Evolutionary conservation across 768 basidiomycete genomes (phyloP), one percentile per base, ranked within the genome.

Genomic region (Mrakia gelida): DNA sequence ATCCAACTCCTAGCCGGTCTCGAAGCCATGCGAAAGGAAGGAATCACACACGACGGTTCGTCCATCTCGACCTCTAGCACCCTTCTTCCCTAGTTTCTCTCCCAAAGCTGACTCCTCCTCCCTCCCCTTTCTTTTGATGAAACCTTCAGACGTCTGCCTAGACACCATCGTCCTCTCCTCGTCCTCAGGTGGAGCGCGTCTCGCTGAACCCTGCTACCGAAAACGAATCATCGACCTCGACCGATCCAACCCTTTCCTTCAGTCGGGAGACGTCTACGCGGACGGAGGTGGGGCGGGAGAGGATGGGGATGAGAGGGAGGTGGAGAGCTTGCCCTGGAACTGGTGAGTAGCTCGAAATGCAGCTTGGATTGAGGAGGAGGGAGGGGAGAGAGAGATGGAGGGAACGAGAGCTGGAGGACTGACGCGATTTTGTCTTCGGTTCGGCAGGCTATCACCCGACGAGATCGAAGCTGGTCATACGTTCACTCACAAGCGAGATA

Each of bases 401-500:
- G 18, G 49, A 52, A 52, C 15, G 83, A 79, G 11, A 80, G 56
- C 76, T 13, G 28, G 34, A 62, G 74, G 23, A 16, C n/a, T 16
- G 26, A 30, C 49, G 21, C 75, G 80, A 74, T 61, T 30, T 49
- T 71, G 45, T 6, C 45, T 56, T 65, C 68, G 3, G 2, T 41
- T 26, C 11, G 18, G 49, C 49, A 92, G 92, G 94, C 80, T 91
- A 9, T 90, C 91, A 0, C 89, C 89, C 79, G 95, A 95, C 73
- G 90, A 90, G 59, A 87, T 91, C 67, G 91, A 93, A 56, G 91
- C 92, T 34, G 90, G 91, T 0, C 86, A 93, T n/a, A 82, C 88
- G 0, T 95, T 95, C 82, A 91, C 92, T 13, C 89, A 88, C 59
- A 87, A 89, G 61, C 88, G 94, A 41, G 95, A 97, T 81, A 90